Base-by-base conservation (phyloP, 2,329 filamentous ascomycete genomes). In the Colletotrichum incanum region DNA sequence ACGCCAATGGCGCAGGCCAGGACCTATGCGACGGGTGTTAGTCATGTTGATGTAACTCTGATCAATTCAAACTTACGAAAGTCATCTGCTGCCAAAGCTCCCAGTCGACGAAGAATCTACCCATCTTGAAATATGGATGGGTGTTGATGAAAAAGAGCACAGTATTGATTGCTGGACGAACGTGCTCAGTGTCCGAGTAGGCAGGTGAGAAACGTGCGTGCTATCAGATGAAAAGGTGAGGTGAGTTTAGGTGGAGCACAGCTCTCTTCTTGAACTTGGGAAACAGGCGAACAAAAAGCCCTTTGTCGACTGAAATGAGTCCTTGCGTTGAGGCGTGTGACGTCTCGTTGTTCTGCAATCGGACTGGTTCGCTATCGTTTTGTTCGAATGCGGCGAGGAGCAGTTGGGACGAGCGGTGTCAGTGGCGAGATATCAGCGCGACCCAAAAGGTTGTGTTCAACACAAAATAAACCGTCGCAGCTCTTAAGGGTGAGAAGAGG, bases 51-150 rank as follows among this genome's bases (percentile, higher is more conserved):
- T 3, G 12, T 39, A 31, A 20, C 62, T 79, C 61, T 16, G 7
- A 3, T 39, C 12, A 41, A 39, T 20, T 14, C 8, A 39, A 39
- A 87, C 93, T 86, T 85, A 97, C 95, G 84, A 97, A 94, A 65
- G 92, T 93, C 91, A 98, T 92, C 85, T 97, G 91, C 86, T 96
- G 90, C 95, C 95, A 98, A 77, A 96, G 84, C 76, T 89, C 85
- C 95, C 94, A 97, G 61, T 84, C 86, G 52, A 85, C 78, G 82
- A 93, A 94, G 81, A 94, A 94, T 49, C 78, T 80, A 62, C 75
- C 77, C 78, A 81, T 82, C 60, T 75, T 64, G 49, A 50, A 41
- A 37, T n/a, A 39, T 1, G 31, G 23, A 12, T 23, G 41, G 3
- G 7, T 31, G 12, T 31, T 26, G 45, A 41, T 39, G 45, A 7